These are phyloP conservation scores for Ophiocytium majus DNA, from an alignment of 352 stramenopile species.

Conservation along the genomic window DNA sequence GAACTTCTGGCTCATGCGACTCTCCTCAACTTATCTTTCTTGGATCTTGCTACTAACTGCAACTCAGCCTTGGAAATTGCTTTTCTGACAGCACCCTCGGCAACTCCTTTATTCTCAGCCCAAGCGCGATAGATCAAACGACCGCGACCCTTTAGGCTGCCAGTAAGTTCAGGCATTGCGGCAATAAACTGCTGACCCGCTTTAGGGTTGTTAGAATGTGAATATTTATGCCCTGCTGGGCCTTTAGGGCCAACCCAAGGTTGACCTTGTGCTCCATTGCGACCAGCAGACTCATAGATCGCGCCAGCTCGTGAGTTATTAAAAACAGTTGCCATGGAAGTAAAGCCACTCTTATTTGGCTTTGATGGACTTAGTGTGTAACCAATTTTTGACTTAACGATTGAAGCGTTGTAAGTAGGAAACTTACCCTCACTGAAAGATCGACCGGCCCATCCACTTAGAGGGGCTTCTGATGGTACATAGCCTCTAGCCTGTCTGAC, in stretches of 20 bases:
- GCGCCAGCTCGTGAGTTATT: constrained; percentile 18
- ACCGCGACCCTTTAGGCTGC: constrained; percentile 16
- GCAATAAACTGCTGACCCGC: constrained; percentile 18
- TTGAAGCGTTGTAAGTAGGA: constrained; percentile 20
- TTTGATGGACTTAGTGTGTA: constrained; percentile 21
- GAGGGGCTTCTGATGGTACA: constrained; percentile 18
- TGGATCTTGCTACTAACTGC: constrained; percentile 19
- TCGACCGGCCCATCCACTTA: constrained; percentile 17
- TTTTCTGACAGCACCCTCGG: constrained; percentile 18
- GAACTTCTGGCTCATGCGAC: constrained; percentile 18
- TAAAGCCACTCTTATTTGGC: constrained; percentile 20
- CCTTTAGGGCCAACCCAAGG: constrained; percentile 17
- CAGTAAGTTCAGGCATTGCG: constrained; percentile 19
- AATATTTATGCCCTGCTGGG: constrained; percentile 19
- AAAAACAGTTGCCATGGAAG: constrained; percentile 20
- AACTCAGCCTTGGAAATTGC: constrained; percentile 19
- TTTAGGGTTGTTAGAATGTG: constrained; percentile 21
- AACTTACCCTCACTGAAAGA: constrained; percentile 20
- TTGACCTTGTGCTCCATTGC: constrained; percentile 19
- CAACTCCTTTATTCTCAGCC: constrained; percentile 19
- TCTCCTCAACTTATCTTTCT: constrained; percentile 21
- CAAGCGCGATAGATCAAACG: constrained; percentile 19
- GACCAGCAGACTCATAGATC: constrained; percentile 19
- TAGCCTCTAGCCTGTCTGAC: constrained; percentile 18
- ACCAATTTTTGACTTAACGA: constrained; percentile 22